Base-by-base conservation (phyloP, 2,329 filamentous ascomycete species). In the Ascochyta clinopodiicola region DNA sequence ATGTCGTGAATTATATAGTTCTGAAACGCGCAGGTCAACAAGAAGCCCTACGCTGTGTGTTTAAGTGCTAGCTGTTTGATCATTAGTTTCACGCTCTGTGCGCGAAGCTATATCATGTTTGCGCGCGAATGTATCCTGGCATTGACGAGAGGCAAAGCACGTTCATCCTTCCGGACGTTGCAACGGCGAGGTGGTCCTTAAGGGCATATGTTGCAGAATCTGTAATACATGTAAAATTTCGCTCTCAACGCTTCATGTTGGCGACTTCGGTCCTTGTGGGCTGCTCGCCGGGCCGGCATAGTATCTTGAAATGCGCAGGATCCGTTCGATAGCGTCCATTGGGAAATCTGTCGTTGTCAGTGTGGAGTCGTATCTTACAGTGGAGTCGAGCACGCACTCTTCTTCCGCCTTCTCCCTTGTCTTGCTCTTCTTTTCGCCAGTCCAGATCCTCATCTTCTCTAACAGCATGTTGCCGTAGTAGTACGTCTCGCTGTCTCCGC, bases 401-500 rank as follows among this genome's bases (percentile, higher is more conserved):
- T 59, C 31, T 24, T 65, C 62, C 3, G 58, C 57, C 21, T 63
- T 61, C 52, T 51, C 47, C 22, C 60, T 48, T 15, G 56, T 47
- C 32, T 45, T 48, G 12, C 51, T 65, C 57, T 63, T 67, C 52
- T 62, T 65, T 50, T 65, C 56, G 6, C 53, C 55, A 31, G 62
- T 63, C 54, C 59, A 63, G 19, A 62, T 65, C 17, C 62, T 51
- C 36, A 65, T 32, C 51, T 63, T 63, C 48, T 63, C 64, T 1
- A 63, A 36, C 34, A 67, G 38, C 45, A 65, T 62, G 21, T 57
- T 67, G 12, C 58, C 60, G n/a, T 45, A 63, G 38, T 63, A 66
- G 31, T 59, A 67, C 6, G 45, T 37, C 31, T 60, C 50, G n/a
- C 43, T 57, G 43, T 63, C 57, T n/a, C 50, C 60, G 17, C 60